A percentile compares a stretch with the other conserved stretches of the same genome.
Conservation (phyloP, 208 protist species). For the Trypanosoma platydactyli region DNA sequence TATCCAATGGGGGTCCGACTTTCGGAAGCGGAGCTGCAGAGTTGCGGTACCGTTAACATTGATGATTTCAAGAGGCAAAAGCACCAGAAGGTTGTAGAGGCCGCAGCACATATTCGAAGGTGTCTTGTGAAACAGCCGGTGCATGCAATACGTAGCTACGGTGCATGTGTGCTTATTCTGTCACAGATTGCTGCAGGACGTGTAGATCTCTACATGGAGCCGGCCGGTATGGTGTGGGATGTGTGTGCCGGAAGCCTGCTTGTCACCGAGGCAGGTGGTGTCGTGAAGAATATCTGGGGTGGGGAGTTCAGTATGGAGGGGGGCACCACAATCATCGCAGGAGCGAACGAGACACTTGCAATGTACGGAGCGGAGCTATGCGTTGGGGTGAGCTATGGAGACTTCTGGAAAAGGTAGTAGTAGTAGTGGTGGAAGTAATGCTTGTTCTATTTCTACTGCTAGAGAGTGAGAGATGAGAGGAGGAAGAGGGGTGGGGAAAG, state of each 20-base stretch:
- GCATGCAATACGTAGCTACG: slow-evolving; percentile 42
- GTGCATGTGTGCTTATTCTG: slow-evolving; percentile 47
- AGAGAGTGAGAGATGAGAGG: neutral
- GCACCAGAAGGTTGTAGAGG: slow-evolving; percentile 38
- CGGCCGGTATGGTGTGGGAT: slow-evolving; percentile 58
- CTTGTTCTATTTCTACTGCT: neutral
- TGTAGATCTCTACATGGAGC: slow-evolving; percentile 62
- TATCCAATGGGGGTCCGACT: slow-evolving; percentile 37
- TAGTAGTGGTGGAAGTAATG: neutral
- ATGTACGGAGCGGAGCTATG: slow-evolving; percentile 33
- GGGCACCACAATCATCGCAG: slow-evolving; percentile 53
- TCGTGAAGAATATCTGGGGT: slow-evolving; percentile 57
- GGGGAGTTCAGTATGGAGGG: slow-evolving; percentile 47
- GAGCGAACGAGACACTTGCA: slow-evolving; percentile 39
- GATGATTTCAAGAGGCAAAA: slow-evolving; percentile 22
- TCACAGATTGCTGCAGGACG: slow-evolving; percentile 59
- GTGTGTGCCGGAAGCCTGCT: slow-evolving; percentile 59
- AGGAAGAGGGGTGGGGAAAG: too few species aligned
- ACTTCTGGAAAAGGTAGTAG: slow-evolving; percentile 36
- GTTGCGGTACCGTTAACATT: neutral
- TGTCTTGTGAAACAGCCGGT: slow-evolving; percentile 35
- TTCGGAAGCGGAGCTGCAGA: slow-evolving; percentile 25
- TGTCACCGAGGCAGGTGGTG: slow-evolving; percentile 70
- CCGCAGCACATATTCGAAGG: slow-evolving; percentile 30
- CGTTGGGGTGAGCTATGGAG: slow-evolving; percentile 33